Conservation (phyloP, 495 filamentous ascomycete genomes). For the Aspergillus sclerotiicarbonarius region DNA sequence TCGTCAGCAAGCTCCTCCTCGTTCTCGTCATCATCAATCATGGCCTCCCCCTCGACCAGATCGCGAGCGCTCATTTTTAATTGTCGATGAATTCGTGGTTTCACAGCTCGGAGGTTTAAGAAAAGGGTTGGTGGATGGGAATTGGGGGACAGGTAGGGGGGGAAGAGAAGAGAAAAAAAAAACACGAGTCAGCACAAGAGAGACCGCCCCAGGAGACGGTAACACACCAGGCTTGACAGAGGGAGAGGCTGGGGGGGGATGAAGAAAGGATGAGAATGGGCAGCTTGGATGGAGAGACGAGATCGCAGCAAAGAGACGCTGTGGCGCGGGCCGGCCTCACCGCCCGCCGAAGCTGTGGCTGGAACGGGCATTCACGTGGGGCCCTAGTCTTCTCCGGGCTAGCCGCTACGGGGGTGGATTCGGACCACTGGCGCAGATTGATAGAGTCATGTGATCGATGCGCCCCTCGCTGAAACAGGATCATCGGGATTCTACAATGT, state of each 20-base stretch:
- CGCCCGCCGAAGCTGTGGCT: conserved; percentile 2
- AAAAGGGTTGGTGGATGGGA: not conserved
- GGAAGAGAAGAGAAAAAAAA: not conserved
- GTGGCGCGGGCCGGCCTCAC: conserved; percentile 4
- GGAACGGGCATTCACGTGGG: not conserved
- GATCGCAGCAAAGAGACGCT: conserved; percentile 9
- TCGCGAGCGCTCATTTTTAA: conserved; percentile 71
- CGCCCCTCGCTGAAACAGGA: not conserved
- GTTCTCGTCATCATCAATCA: conserved; percentile 85
- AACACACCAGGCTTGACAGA: conserved; percentile 17
- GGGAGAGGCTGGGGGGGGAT: conserved; percentile 5
- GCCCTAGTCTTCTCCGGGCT: not conserved
- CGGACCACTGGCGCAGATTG: not conserved
- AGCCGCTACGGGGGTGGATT: not conserved
- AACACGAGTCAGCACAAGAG: not conserved
- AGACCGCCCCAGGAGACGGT: conserved; percentile 7
- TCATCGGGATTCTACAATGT: too few species aligned
- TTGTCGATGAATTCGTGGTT: conserved; percentile 19
- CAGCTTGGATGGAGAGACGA: conserved; percentile 1
- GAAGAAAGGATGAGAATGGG: conserved; percentile 15
- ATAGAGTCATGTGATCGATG: not conserved
- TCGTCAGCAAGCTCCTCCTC: conserved; percentile 87
- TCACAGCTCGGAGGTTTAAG: conserved; percentile 15
- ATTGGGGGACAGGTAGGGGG: not conserved
- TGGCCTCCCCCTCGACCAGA: conserved; percentile 79